Conservation (phyloP, 2,329 filamentous ascomycete species). For the Venturia asperata region DNA sequence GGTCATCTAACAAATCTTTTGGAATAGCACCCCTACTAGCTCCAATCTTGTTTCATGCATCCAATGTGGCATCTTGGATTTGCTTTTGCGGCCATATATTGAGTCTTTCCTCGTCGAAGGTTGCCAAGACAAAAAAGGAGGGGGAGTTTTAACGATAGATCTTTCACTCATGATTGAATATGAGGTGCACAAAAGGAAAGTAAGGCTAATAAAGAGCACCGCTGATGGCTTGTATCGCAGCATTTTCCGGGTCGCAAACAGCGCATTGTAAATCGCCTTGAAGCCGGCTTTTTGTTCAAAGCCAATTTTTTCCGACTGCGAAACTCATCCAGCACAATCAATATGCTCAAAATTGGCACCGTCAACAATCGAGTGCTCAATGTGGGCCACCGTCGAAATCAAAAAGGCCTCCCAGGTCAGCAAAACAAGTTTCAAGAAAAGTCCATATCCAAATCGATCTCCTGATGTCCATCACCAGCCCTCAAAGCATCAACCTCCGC, state of each 20-base stretch:
- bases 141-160: neutral
- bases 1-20: neutral
- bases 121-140: too few relatives aligned
- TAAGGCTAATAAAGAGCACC: neutral
- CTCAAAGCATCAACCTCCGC: neutral
- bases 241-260: neutral
- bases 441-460: neutral
- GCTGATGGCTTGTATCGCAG: neutral
- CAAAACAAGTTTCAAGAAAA: neutral
- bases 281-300: neutral
- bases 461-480: neutral
- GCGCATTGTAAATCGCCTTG: neutral
- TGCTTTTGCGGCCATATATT: neutral
- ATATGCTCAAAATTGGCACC: neutral
- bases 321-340: neutral
- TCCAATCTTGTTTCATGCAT: neutral
- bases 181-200: neutral
- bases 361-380: neutral
- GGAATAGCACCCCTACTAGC: neutral
- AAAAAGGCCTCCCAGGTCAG: neutral
- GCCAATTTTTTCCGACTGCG: neutral
- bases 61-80: neutral
- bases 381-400: neutral
- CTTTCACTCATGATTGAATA: neutral
- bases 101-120: neutral